Base-by-base conservation (phyloP, 345 rosid genomes). In the Citrus inodora region DNA sequence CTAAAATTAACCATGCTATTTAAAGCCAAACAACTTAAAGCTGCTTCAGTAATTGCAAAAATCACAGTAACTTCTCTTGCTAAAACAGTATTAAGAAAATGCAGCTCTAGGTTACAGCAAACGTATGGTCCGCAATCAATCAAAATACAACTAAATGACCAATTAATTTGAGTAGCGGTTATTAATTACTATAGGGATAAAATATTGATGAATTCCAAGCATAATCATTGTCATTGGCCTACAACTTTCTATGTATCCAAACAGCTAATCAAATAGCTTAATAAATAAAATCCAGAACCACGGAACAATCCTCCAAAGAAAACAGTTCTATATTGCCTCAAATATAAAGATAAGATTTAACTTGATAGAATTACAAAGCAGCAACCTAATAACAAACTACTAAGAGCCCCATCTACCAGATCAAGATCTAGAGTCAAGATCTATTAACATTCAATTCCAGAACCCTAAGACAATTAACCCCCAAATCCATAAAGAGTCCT, bases 401-500 rank as follows among this genome's bases (percentile, higher is more conserved):
- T 14, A 40, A 40, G 51, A 40, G 67, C 9, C 53, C 8, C 8
- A 79, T n/a, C 14, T n/a, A 76, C 9, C 62, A 51, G 63, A 68
- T 56, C 62, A 40, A 63, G 76, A 75, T 71, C 77, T 58, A 30
- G 61, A 75, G 80, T 17, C 21, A 75, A 78, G 74, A 78, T 78
- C 82, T 75, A 79, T 42, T 24, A 74, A 14, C 71, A 30, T 13
- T 32, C 4, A 70, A 28, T 28, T n/a, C 42, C 27, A 38, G 4
- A 25, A 9, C n/a, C 35, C 35, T 22, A 16, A 17, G 5, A 38
- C 30, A 25, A 7, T 35, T 66, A 85, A 42, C 87, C 87, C 17
- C 87, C 87, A 9, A 85, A 85, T 0, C 87, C 87, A 16, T 85
- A 85, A 4, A 85, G 87, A 1, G 87, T 85, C 46, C 87, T 79